Evolutionary conservation across 331 rosid genomes (phyloP).

Genomic region (Malus hybrid): DNA sequence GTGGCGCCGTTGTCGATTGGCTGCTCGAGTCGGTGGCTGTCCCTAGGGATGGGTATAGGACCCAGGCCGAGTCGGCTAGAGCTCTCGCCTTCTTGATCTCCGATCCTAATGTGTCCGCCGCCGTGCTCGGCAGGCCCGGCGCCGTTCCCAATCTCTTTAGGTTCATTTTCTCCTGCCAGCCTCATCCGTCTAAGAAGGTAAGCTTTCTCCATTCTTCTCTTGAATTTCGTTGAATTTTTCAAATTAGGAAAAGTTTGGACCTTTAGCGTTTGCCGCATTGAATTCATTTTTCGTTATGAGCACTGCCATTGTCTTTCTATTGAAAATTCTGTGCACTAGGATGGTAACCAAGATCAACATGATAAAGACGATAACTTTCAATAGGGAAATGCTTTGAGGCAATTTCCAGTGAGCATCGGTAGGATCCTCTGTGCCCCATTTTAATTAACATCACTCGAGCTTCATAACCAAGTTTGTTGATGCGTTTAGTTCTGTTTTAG

Average conservation of each 20-base stretch:
- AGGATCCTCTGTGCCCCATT: background rate
- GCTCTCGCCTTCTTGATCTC: constrained; percentile 86
- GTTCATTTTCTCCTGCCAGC: constrained; percentile 88
- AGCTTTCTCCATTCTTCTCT: background rate
- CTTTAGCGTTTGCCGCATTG: background rate
- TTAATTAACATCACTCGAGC: background rate
- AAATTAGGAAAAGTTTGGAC: background rate
- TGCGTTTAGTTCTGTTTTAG: constrained; percentile 27
- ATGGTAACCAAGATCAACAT: background rate
- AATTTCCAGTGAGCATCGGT: background rate
- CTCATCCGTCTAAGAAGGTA: constrained; percentile 71
- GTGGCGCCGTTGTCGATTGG: constrained; percentile 95
- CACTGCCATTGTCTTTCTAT: background rate
- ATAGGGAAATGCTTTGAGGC: background rate
- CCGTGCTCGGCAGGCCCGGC: constrained; percentile 71
- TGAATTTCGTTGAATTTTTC: background rate
- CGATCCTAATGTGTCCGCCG: constrained; percentile 73
- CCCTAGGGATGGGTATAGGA: constrained; percentile 52
- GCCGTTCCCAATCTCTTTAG: constrained; percentile 81
- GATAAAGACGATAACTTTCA: background rate
- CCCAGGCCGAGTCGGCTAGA: constrained; percentile 94
- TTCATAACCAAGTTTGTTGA: constrained; percentile 16
- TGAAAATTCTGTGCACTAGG: background rate
- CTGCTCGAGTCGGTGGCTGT: constrained; percentile 77
- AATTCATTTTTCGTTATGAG: background rate